Evolutionary conservation across 257 asterid species (phyloP).

Genomic region (Lycium barbarum): DNA sequence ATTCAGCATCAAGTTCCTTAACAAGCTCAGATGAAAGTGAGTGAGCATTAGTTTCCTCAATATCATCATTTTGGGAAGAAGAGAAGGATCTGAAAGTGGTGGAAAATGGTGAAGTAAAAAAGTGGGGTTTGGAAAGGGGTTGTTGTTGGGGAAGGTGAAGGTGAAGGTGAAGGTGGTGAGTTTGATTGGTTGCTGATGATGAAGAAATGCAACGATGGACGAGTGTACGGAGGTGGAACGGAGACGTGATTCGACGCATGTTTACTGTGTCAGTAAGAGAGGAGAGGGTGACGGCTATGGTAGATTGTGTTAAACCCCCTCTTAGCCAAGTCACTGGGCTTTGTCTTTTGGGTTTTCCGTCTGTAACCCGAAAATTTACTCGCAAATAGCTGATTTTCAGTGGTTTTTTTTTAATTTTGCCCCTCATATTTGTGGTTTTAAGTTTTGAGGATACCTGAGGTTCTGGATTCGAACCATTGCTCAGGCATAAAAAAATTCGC

Average conservation of each 20-base stretch:
- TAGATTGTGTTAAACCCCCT: conserved; percentile 3
- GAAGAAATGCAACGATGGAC: conserved; percentile 49
- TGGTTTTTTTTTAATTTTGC: no score
- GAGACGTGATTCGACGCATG: conserved; percentile 59
- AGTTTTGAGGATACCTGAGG: no score
- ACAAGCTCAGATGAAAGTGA: conserved; percentile 63
- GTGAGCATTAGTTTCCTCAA: conserved; percentile 41
- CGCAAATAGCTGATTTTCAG: no score
- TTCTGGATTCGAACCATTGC: no score
- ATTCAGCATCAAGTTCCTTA: conserved; percentile 59
- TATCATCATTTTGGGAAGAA: conserved; percentile 41
- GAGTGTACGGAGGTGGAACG: conserved; percentile 54
- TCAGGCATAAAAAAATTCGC: no score
- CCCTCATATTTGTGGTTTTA: no score
- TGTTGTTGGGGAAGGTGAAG: conserved; percentile 23
- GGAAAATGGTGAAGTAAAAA: conserved; percentile 32
- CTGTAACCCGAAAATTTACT: no score
- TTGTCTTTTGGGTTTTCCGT: not conserved
- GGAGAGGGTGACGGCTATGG: conserved; percentile 20
- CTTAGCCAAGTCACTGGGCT: not conserved
- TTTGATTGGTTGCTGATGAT: conserved; percentile 33
- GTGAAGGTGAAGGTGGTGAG: conserved; percentile 30
- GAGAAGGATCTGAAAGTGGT: conserved; percentile 50
- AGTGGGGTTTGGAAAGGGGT: conserved; percentile 21
- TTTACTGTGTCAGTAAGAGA: not conserved